Conservation (phyloP, 169 alveolate species). For the Plasmodium ovale region DNA sequence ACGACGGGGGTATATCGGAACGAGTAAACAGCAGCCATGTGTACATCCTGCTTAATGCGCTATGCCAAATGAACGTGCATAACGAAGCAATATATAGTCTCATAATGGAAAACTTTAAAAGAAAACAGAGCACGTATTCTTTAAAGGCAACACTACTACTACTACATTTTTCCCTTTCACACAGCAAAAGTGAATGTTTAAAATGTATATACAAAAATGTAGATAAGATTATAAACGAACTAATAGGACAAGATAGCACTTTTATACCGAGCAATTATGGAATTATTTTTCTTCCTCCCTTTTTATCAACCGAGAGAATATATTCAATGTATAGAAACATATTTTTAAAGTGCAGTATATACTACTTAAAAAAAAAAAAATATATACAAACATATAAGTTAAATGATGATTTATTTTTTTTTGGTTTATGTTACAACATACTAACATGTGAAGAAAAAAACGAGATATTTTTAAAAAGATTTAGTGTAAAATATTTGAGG, state of each 20-base stretch:
- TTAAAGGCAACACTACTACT: conserved; percentile 18
- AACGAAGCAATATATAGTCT: conserved; percentile 12
- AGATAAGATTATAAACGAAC: neutral
- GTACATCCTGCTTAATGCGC: conserved; percentile 24
- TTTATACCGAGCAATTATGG: conserved; percentile 42
- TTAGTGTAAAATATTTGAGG: conserved; percentile 50
- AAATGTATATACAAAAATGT: neutral
- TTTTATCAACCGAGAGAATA: conserved; percentile 12
- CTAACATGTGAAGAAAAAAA: neutral
- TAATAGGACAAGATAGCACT: neutral
- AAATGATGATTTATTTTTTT: conserved; percentile 26
- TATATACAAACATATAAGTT: conserved; percentile 25
- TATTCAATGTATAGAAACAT: conserved; percentile 5
- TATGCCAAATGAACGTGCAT: conserved; percentile 45
- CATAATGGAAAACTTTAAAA: conserved; percentile 33
- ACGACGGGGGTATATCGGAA: neutral
- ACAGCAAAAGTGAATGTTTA: neutral
- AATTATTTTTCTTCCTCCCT: conserved; percentile 42
- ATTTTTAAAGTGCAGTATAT: conserved; percentile 24
- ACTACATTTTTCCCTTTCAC: conserved; percentile 33
- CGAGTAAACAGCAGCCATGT: conserved; percentile 22
- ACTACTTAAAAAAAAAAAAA: conserved; percentile 20
- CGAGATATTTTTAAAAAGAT: conserved; percentile 30
- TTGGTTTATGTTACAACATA: conserved; percentile 48
- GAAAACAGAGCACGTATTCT: conserved; percentile 1